Base-by-base conservation (phyloP, 495 filamentous ascomycete species). In the Podospora didyma region DNA sequence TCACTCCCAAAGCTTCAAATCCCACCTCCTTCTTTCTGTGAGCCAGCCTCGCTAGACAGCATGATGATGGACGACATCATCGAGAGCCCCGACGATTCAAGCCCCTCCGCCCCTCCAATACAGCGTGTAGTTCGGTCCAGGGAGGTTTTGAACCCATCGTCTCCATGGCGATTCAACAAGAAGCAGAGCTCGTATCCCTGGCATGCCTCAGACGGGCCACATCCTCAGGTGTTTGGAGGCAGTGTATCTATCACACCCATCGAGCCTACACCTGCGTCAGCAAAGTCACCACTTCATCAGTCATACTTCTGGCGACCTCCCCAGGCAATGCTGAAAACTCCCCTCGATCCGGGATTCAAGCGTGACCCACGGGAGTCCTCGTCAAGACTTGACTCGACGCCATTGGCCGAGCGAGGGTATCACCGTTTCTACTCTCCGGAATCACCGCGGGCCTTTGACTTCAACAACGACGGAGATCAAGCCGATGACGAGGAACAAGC, bases 191-290 rank as follows among this genome's bases (percentile, higher is more conserved):
- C 58, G 10, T 60, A 61, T 17, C 58, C 60, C 2, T 62, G 59
- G 59, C 56, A 63, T 22, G 22, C 41, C 9, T 46, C 54, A 1
- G 53, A 56, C n/a, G 54, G 50, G 2, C 46, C 58, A 1, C 56
- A 54, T 31, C 57, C 62, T 2, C 53, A 58, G 20, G 54, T 69
- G 7, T 66, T 65, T 58, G 62, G 59, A 11, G 61, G 60, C 5
- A 59, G 57, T 4, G 64, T 64, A 0, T 44, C 54, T 23, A 60
- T 69, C 59, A 69, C 68, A 6, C 69, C 69, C 12, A 45, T 52
- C 20, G 59, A 56, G 12, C 37, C 24, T 16, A 21, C 60, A 14
- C 7, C 28, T 10, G 21, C 19, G 37, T 59, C 46, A 16, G 42
- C 22, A 21, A 31, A 7, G 20, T 55, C 44, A 20, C 35, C 5